Evolutionary conservation across 176 grass and related monocot genomes (phyloP).

Genomic region (sorghum (Sorghum bicolor)): DNA sequence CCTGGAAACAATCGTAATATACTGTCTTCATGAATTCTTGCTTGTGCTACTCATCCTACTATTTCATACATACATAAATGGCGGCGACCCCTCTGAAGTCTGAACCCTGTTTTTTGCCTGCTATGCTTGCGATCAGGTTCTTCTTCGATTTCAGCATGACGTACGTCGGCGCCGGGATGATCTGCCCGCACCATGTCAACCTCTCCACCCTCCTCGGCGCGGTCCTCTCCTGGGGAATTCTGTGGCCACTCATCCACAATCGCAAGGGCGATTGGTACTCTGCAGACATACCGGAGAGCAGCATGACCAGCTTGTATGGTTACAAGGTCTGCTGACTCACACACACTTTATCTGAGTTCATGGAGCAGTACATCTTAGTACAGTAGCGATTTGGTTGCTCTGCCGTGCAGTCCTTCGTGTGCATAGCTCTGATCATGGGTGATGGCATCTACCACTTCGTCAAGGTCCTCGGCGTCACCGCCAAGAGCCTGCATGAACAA

Average conservation of each 20-base stretch:
- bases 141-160: slow-evolving; percentile 91
- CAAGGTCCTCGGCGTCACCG: slow-evolving; percentile 56
- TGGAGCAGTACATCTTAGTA: no score
- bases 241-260: slow-evolving; percentile 89
- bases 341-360: no score
- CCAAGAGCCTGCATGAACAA: slow-evolving; percentile 47
- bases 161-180: slow-evolving; percentile 92
- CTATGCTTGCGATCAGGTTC: slow-evolving; percentile 39
- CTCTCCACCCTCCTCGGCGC: slow-evolving; percentile 75
- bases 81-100: neutral
- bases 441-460: slow-evolving; percentile 88
- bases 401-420: slow-evolving; percentile 64
- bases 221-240: slow-evolving; percentile 76
- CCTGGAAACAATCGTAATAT: slow-evolving; percentile 84
- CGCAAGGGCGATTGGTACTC: slow-evolving; percentile 77
- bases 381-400: neutral
- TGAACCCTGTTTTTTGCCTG: neutral
- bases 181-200: slow-evolving; percentile 88
- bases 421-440: slow-evolving; percentile 80
- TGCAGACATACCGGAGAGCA: slow-evolving; percentile 56
- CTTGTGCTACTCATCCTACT: neutral
- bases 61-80: neutral
- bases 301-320: slow-evolving; percentile 87
- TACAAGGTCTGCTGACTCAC: slow-evolving; percentile 59
- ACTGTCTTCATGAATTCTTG: neutral